phyloP scores from a whole-genome alignment of 495 filamentous ascomycete species.

The Lepraria neglecta region DNA sequence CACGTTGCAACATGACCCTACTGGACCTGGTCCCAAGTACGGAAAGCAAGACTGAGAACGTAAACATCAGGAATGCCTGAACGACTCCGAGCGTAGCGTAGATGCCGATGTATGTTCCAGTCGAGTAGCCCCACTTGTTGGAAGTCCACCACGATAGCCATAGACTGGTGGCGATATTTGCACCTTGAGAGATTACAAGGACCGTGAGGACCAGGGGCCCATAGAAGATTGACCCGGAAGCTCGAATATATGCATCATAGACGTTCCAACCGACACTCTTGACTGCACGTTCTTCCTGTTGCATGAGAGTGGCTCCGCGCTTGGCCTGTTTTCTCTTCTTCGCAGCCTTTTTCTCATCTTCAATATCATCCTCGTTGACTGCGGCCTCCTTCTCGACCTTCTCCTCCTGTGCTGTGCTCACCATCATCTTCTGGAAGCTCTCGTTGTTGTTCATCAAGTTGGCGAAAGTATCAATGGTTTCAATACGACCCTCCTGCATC shows the following conservation, averaged over 20 bases:
- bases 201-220: conserved; percentile 57
- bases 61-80: conserved; percentile 76
- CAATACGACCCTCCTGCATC: conserved; percentile 79
- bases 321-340: conserved; percentile 56
- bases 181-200: conserved; percentile 64
- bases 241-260: conserved; percentile 71
- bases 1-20: conserved; percentile 75
- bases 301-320: conserved; percentile 67
- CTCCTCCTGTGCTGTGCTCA: conserved; percentile 70
- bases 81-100: conserved; percentile 70
- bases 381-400: conserved; percentile 45
- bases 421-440: conserved; percentile 75
- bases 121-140: conserved; percentile 58
- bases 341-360: conserved; percentile 43
- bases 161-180: conserved; percentile 78
- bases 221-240: conserved; percentile 71
- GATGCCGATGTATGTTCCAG: conserved; percentile 73
- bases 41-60: conserved; percentile 60
- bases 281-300: conserved; percentile 77
- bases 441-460: conserved; percentile 72
- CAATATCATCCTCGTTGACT: conserved; percentile 41
- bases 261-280: conserved; percentile 78
- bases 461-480: conserved; percentile 79
- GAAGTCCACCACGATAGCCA: conserved; percentile 94
- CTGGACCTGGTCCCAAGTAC: conserved; percentile 74